A percentile compares a stretch with the other conserved stretches of the same genome.
These are phyloP conservation scores for Manihot esculenta DNA, from an alignment of 441 rosid species.

Conservation along the genomic window DNA sequence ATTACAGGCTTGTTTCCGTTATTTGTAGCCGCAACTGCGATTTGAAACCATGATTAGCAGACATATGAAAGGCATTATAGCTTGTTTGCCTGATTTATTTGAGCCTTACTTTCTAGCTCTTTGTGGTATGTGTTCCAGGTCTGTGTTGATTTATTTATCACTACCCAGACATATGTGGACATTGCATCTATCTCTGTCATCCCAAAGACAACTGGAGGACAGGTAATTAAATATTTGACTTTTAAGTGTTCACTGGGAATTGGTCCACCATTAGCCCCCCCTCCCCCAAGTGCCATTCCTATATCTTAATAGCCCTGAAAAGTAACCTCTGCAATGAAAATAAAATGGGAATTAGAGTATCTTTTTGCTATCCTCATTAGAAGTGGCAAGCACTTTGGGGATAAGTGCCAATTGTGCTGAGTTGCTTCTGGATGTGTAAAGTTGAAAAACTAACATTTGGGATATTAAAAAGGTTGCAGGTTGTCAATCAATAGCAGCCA, in stretches of 20 bases:
- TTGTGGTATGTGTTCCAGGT: conserved; percentile 49
- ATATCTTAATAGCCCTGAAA: background rate
- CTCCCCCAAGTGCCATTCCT: background rate
- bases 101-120: conserved; percentile 4
- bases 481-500: background rate
- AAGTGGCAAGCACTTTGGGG: background rate
- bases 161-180: conserved; percentile 81
- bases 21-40: no score
- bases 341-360: background rate
- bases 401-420: background rate
- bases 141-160: conserved; percentile 84
- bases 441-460: background rate
- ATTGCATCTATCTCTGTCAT: conserved; percentile 86
- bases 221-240: conserved; percentile 39
- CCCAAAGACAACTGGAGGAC: conserved; percentile 96
- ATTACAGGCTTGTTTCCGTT: no score
- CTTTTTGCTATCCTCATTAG: background rate
- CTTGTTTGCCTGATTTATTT: conserved; percentile 15
- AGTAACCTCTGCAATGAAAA: background rate
- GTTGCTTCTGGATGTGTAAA: background rate
- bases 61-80: background rate
- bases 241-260: background rate
- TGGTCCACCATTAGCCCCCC: background rate
- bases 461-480: background rate
- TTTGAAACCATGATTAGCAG: no score